Evolutionary conservation across 495 filamentous ascomycete genomes (phyloP).

Genomic region (Penicillium macrosclerotiorum): DNA sequence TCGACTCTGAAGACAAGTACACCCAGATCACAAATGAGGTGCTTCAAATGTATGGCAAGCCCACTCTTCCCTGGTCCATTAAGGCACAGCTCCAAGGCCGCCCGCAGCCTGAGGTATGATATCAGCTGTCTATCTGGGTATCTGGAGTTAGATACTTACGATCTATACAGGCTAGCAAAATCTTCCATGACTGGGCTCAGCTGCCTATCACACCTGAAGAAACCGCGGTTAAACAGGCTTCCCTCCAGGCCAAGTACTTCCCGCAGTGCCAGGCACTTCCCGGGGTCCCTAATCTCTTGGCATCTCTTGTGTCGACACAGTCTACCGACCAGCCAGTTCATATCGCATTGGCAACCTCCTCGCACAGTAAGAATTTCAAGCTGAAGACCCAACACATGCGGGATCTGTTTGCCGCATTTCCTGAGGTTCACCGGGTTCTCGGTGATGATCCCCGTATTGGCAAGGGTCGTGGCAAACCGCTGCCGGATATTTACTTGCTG

Average conservation of each 20-base stretch:
- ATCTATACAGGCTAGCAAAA: conserved; percentile 34
- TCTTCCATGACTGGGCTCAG: conserved; percentile 82
- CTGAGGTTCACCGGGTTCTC: conserved; percentile 63
- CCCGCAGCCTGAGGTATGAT: conserved; percentile 63
- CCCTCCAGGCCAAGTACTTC: conserved; percentile 69
- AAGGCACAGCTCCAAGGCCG: conserved; percentile 96
- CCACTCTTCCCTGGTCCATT: conserved; percentile 81
- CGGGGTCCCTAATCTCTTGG: conserved; percentile 69
- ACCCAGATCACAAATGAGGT: conserved; percentile 78
- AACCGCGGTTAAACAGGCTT: conserved; percentile 55
- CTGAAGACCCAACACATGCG: conserved; percentile 76
- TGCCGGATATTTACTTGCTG: conserved; percentile 91
- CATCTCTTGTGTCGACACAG: conserved; percentile 42
- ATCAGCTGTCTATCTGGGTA: neutral
- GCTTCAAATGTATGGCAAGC: conserved; percentile 68
- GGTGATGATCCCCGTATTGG: conserved; percentile 86
- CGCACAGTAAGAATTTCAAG: conserved; percentile 64
- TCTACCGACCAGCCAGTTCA: conserved; percentile 55
- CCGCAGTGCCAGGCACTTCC: conserved; percentile 71
- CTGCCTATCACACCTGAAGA: conserved; percentile 71
- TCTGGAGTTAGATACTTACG: neutral
- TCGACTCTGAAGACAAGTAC: conserved; percentile 93
- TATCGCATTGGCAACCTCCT: conserved; percentile 85
- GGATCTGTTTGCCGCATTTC: conserved; percentile 73
- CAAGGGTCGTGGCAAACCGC: conserved; percentile 80